Evolutionary conservation across 371 early-diverging fungal species (phyloP).

Genomic region (Parasitella parasitica): DNA sequence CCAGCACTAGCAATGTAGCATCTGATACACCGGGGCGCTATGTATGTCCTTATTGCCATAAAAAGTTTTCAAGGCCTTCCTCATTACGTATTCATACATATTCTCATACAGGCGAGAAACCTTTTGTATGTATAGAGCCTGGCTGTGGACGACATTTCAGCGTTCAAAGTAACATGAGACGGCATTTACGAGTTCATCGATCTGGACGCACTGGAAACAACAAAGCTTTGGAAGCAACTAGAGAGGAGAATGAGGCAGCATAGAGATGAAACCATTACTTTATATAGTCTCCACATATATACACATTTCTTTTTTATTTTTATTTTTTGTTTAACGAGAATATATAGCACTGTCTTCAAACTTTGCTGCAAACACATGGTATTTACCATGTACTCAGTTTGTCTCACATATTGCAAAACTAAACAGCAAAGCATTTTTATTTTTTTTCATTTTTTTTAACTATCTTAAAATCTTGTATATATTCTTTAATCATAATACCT

Average conservation of each 20-base stretch:
- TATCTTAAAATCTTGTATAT: not conserved
- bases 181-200: constrained; percentile 60
- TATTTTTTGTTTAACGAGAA: not conserved
- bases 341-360: not conserved
- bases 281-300: not conserved
- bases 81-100: constrained; percentile 69
- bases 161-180: constrained; percentile 74
- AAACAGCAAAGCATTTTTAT: not conserved
- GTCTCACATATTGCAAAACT: not conserved
- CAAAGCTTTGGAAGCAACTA: constrained; percentile 2
- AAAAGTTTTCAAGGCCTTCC: constrained; percentile 74
- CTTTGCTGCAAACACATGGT: not conserved
- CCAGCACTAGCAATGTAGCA: not conserved
- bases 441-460: not conserved
- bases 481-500: not conserved
- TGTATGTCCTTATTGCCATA: constrained; percentile 66
- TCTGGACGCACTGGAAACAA: constrained; percentile 22
- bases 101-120: constrained; percentile 79
- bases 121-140: constrained; percentile 61
- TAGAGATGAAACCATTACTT: not conserved
- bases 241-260: constrained; percentile 3
- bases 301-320: not conserved
- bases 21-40: constrained; percentile 48
- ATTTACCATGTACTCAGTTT: not conserved
- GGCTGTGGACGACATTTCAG: constrained; percentile 73